These are phyloP conservation scores for Lepidopterella palustris DNA, from an alignment of 495 filamentous ascomycete genomes.

Conservation along the genomic window DNA sequence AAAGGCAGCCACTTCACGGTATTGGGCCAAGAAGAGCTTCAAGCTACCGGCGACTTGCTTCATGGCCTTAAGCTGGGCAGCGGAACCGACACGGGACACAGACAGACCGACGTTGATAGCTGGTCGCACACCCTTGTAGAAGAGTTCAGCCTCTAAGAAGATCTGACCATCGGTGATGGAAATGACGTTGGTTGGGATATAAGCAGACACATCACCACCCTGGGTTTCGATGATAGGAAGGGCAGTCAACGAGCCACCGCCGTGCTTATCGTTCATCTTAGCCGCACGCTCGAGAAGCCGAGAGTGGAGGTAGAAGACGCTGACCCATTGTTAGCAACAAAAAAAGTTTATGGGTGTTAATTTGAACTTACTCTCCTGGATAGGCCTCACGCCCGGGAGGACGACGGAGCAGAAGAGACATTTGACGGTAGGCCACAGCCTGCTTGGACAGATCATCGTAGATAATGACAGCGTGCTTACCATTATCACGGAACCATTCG, in stretches of 20 bases:
- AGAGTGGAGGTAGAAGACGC: slow-evolving; percentile 99
- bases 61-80: slow-evolving; percentile 99
- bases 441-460: slow-evolving; percentile 98
- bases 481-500: slow-evolving; percentile 87
- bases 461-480: slow-evolving; percentile 87
- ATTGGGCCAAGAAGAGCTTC: slow-evolving; percentile 99
- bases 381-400: slow-evolving; percentile 99
- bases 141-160: slow-evolving; percentile 98
- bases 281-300: slow-evolving; percentile 98
- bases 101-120: slow-evolving; percentile 99
- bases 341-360: background rate
- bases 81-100: slow-evolving; percentile 98
- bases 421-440: slow-evolving; percentile 99
- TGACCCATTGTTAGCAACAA: slow-evolving; percentile 20
- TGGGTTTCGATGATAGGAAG: slow-evolving; percentile 99
- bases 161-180: slow-evolving; percentile 99
- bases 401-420: slow-evolving; percentile 98
- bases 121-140: slow-evolving; percentile 99
- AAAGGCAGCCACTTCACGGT: slow-evolving; percentile 99
- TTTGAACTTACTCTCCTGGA: slow-evolving; percentile 71
- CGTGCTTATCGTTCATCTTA: slow-evolving; percentile 97
- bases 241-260: slow-evolving; percentile 93
- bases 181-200: slow-evolving; percentile 99
- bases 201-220: slow-evolving; percentile 99
- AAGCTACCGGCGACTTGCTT: slow-evolving; percentile 99